phyloP scores from a whole-genome alignment of 2,329 filamentous ascomycete genomes.

The Venturia effusa region DNA sequence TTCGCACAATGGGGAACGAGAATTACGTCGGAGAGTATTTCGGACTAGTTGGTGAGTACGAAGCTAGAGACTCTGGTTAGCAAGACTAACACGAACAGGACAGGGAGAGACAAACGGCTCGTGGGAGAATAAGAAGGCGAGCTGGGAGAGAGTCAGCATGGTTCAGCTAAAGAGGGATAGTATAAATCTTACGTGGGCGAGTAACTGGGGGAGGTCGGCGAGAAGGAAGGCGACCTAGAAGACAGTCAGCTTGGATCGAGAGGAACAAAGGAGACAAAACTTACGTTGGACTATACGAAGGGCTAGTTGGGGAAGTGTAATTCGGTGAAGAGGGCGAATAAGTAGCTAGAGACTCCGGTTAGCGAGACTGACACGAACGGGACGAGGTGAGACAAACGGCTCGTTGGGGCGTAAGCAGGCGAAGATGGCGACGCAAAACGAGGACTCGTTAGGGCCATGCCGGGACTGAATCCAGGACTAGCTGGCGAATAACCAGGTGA shows the following conservation, averaged over 20 bases:
- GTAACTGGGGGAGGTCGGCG: no score
- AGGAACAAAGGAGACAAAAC: no score
- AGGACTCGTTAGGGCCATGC: constrained; percentile 38
- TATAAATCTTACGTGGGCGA: no score
- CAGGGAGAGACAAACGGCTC: constrained; percentile 30
- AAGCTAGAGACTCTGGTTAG: constrained; percentile 16
- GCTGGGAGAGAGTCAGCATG: no score
- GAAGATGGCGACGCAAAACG: constrained; percentile 42
- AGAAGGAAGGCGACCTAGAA: no score
- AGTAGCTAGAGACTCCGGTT: constrained; percentile 59
- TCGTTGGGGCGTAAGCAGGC: no score
- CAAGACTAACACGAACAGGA: constrained; percentile 15
- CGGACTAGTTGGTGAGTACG: constrained; percentile 34
- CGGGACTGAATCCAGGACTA: no score
- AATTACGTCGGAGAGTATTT: constrained; percentile 50
- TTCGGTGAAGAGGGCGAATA: no score
- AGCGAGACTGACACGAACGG: constrained; percentile 45
- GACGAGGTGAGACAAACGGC: constrained; percentile 18
- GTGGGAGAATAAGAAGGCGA: constrained; percentile 65
- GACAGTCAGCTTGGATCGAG: no score
- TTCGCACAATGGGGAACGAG: no score
- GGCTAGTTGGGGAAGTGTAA: constrained; percentile 33
- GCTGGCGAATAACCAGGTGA: constrained; percentile 42
- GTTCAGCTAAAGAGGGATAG: no score
- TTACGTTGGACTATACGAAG: no score